phyloP scores from a whole-genome alignment of 2,329 filamentous ascomycete species.

The Microsporum audouinii region DNA sequence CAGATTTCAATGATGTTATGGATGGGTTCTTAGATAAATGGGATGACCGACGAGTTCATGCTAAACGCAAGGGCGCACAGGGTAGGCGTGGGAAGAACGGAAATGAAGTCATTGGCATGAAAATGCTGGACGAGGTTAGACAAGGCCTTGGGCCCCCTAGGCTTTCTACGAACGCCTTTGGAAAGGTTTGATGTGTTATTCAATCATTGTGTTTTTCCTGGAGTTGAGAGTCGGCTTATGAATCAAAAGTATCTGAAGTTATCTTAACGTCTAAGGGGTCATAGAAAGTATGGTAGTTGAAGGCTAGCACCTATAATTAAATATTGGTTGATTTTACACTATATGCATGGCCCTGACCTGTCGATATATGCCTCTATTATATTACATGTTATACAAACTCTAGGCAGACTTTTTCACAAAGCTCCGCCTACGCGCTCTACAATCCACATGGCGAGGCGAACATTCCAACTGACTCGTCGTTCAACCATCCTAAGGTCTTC shows the following conservation, averaged over 20 bases:
- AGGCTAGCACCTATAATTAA: neutral
- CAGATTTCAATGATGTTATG: slow-evolving; percentile 80
- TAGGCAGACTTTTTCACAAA: slow-evolving; percentile 41
- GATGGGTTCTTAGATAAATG: slow-evolving; percentile 75
- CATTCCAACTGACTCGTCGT: slow-evolving; percentile 71
- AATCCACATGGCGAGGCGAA: slow-evolving; percentile 87
- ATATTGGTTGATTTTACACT: neutral
- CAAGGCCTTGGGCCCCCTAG: slow-evolving; percentile 66
- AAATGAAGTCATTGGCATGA: slow-evolving; percentile 66
- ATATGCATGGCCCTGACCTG: neutral
- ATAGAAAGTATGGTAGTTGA: neutral
- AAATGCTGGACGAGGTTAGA: slow-evolving; percentile 84
- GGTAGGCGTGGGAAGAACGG: slow-evolving; percentile 63
- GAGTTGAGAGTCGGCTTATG: slow-evolving; percentile 13
- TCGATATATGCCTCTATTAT: neutral
- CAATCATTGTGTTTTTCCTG: neutral
- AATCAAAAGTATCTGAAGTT: neutral
- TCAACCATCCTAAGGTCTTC: slow-evolving; percentile 74
- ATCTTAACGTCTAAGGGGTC: neutral
- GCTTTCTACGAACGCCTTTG: slow-evolving; percentile 29
- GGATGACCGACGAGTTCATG: slow-evolving; percentile 34
- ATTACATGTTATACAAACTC: neutral
- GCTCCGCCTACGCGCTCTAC: slow-evolving; percentile 76
- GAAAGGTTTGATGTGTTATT: neutral
- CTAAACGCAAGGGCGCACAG: slow-evolving; percentile 35